Evolutionary conservation across 1,284 basidiomycete genomes (phyloP).

Genomic region (Mrakiaceae sp.): DNA sequence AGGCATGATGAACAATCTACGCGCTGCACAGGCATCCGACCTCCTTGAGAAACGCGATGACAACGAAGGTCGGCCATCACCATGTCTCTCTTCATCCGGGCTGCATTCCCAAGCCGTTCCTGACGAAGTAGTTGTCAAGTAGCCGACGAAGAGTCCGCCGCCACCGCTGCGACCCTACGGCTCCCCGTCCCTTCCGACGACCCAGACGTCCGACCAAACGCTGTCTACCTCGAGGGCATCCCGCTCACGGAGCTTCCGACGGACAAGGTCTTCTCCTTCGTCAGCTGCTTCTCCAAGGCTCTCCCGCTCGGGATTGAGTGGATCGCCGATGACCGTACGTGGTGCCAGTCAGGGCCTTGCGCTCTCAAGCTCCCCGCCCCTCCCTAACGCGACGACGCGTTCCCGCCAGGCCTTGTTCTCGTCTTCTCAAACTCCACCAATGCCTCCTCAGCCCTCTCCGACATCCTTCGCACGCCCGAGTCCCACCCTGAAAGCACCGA

Average conservation of each 20-base stretch:
- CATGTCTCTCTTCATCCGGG: not conserved
- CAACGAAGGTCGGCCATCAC: too few relatives aligned
- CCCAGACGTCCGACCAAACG: not conserved
- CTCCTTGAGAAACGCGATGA: not conserved
- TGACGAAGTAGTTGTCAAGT: too few relatives aligned
- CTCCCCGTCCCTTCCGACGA: slow-evolving; percentile 4
- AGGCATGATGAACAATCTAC: too few relatives aligned
- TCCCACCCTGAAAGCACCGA: not conserved
- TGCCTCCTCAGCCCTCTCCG: not conserved
- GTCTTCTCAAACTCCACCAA: not conserved
- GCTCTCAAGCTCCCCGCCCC: not conserved
- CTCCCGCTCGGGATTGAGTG: slow-evolving; percentile 11
- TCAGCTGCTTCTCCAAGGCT: not conserved
- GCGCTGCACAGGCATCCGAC: not conserved
- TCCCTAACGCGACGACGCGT: too few relatives aligned
- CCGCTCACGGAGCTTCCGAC: slow-evolving; percentile 9
- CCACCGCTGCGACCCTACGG: not conserved
- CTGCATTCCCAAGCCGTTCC: not conserved
- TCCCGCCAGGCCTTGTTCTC: not conserved
- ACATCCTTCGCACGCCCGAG: not conserved
- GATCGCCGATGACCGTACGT: slow-evolving; percentile 5
- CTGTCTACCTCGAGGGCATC: slow-evolving; percentile 5
- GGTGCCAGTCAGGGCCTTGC: not conserved
- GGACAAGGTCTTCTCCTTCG: slow-evolving; percentile 9
- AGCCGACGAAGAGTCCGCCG: not conserved